A percentile compares a stretch with the other conserved stretches of the same genome.
These are phyloP conservation scores for Pseudocercospora fuligena DNA, from an alignment of 2,329 filamentous ascomycete species.

Conservation along the genomic window DNA sequence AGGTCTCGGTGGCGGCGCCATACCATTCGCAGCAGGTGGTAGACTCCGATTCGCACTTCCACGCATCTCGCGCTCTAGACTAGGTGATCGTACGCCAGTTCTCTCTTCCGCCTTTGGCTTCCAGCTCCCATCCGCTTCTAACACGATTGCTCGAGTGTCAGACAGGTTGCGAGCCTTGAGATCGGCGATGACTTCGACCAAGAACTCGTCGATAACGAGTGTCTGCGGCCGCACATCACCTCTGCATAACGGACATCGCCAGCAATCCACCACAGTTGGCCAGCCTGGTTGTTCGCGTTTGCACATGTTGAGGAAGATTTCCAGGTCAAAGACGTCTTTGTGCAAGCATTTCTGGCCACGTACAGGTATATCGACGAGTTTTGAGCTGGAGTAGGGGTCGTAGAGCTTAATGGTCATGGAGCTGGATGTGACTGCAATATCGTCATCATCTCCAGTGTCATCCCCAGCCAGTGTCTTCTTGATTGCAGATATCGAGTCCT, in stretches of 20 bases:
- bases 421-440: slow-evolving; percentile 48
- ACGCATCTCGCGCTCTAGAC: slow-evolving; percentile 35
- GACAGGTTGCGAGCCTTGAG: slow-evolving; percentile 42
- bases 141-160: slow-evolving; percentile 64
- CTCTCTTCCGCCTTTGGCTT: slow-evolving; percentile 40
- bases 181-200: slow-evolving; percentile 64
- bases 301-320: slow-evolving; percentile 76
- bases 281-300: slow-evolving; percentile 44
- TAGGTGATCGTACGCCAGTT: slow-evolving; percentile 35
- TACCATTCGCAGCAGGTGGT: slow-evolving; percentile 8
- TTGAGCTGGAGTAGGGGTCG: slow-evolving; percentile 52
- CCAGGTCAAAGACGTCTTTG: slow-evolving; percentile 86
- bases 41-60: slow-evolving; percentile 8
- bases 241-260: slow-evolving; percentile 85
- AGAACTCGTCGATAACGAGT: slow-evolving; percentile 75
- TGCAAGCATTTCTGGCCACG: slow-evolving; percentile 74
- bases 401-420: slow-evolving; percentile 50
- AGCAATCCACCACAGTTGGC: slow-evolving; percentile 64
- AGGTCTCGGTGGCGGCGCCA: slow-evolving; percentile 15
- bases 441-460: slow-evolving; percentile 60
- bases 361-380: slow-evolving; percentile 71
- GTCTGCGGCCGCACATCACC: slow-evolving; percentile 74
- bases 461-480: slow-evolving; percentile 50
- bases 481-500: slow-evolving; percentile 63
- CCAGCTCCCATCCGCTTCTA: slow-evolving; percentile 71